Evolutionary conservation across 1,139 yeast genomes (phyloP).

Genomic region (Tardiomyces digboiensis): DNA sequence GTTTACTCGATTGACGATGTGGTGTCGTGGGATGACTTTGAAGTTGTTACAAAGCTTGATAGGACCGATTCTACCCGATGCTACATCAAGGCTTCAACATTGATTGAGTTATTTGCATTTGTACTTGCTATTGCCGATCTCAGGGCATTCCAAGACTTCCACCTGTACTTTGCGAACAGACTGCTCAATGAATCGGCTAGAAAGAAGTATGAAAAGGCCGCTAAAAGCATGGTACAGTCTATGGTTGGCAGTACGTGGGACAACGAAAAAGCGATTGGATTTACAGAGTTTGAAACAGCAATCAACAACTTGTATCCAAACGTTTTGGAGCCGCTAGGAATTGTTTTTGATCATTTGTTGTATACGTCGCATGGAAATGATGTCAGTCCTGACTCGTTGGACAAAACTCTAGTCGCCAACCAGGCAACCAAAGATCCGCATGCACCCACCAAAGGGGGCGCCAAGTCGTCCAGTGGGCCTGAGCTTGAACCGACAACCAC

Average conservation of each 20-base stretch:
- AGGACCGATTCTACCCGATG: slow-evolving; percentile 22
- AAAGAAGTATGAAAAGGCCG: slow-evolving; percentile 5
- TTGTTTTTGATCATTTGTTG: slow-evolving; percentile 17
- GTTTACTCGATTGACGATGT: slow-evolving; percentile 12
- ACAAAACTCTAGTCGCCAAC: background rate
- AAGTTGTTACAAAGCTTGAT: slow-evolving; percentile 21
- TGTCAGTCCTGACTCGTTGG: background rate
- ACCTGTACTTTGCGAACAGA: slow-evolving; percentile 3
- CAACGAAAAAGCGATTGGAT: slow-evolving; percentile 4
- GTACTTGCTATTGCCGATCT: slow-evolving; percentile 16
- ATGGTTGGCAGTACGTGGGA: slow-evolving; percentile 6
- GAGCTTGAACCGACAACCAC: background rate
- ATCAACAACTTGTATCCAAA: slow-evolving; percentile 14
- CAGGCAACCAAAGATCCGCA: background rate
- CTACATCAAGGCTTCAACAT: slow-evolving; percentile 14
- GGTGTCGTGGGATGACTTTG: slow-evolving; percentile 22
- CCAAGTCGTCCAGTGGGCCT: background rate
- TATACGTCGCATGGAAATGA: slow-evolving; percentile 1
- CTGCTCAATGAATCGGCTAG: slow-evolving; percentile 7
- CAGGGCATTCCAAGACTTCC: slow-evolving; percentile 8
- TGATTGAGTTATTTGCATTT: slow-evolving; percentile 17
- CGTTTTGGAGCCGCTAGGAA: slow-evolving; percentile 16
- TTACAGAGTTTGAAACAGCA: slow-evolving; percentile 12
- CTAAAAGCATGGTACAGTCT: slow-evolving; percentile 12
- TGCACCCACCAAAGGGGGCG: background rate